phyloP scores from a whole-genome alignment of 1,284 basidiomycete species.

The Pseudozyma sp. region DNA sequence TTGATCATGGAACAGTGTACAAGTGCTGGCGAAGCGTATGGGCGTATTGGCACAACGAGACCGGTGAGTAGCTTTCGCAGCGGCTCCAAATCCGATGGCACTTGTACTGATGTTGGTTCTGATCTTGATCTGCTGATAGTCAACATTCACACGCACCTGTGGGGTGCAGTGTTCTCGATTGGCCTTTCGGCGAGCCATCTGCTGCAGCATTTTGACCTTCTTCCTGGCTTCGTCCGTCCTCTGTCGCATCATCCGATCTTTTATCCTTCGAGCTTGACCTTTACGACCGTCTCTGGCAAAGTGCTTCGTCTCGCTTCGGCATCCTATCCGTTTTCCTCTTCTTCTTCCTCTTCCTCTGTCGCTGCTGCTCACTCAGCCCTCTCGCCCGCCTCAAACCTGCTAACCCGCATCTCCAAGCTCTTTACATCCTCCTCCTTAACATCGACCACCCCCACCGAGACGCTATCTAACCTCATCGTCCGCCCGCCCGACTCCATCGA shows the following conservation, averaged over 20 bases:
- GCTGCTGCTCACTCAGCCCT: not conserved
- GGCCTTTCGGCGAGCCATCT: conserved; percentile 70
- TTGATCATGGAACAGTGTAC: conserved; percentile 58
- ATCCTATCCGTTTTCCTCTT: conserved; percentile 27
- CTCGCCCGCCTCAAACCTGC: not conserved
- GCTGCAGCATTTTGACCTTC: conserved; percentile 39
- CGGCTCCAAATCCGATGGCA: not conserved
- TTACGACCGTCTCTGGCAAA: conserved; percentile 44
- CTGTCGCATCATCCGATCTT: conserved; percentile 59
- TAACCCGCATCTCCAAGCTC: conserved; percentile 8
- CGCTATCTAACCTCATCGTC: conserved; percentile 21
- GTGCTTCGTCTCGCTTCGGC: conserved; percentile 48
- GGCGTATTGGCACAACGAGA: conserved; percentile 68
- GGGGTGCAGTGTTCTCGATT: conserved; percentile 78
- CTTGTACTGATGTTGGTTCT: not conserved
- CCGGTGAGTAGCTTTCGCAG: conserved; percentile 34
- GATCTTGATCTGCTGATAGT: conserved; percentile 71
- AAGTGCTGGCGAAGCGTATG: conserved; percentile 67
- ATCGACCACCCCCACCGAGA: not conserved
- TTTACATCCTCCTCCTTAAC: conserved; percentile 10
- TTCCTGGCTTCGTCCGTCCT: conserved; percentile 47
- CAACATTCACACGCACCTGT: conserved; percentile 88
- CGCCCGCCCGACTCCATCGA: conserved; percentile 75
- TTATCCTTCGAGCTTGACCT: conserved; percentile 46
- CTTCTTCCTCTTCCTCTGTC: not conserved